These are phyloP conservation scores for Zymoseptoria pseudotritici DNA, from an alignment of 2,329 filamentous ascomycete genomes.

Conservation along the genomic window DNA sequence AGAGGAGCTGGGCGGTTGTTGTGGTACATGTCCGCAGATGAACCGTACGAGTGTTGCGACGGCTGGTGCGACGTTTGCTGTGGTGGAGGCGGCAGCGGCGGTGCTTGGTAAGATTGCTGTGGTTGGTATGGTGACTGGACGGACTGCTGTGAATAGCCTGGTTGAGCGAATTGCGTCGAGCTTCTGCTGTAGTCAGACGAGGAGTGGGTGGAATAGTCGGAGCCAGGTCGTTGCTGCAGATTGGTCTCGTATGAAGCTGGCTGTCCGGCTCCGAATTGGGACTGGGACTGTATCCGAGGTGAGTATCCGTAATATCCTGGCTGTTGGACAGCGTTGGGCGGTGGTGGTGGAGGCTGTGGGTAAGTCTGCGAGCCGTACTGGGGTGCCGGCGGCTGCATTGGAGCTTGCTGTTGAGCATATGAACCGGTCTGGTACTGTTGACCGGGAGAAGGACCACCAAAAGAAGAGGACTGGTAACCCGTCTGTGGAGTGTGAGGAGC, in stretches of 20 bases:
- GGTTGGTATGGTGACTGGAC: slow-evolving; percentile 32
- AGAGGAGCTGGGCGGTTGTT: slow-evolving; percentile 16
- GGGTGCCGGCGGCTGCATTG: slow-evolving; percentile 30
- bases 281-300: slow-evolving; percentile 30
- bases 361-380: slow-evolving; percentile 22
- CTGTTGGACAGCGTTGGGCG: slow-evolving; percentile 24
- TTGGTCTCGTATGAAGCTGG: slow-evolving; percentile 17
- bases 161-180: slow-evolving; percentile 33
- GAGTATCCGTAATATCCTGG: slow-evolving; percentile 36
- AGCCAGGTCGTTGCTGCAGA: slow-evolving; percentile 33
- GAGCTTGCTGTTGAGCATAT: slow-evolving; percentile 23
- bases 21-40: slow-evolving; percentile 16
- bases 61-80: slow-evolving; percentile 8
- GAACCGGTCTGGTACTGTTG: slow-evolving; percentile 23
- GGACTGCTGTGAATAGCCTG: slow-evolving; percentile 26
- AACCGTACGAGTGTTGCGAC: slow-evolving; percentile 14
- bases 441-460: slow-evolving; percentile 26
- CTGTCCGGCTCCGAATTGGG: slow-evolving; percentile 33
- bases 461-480: slow-evolving; percentile 32
- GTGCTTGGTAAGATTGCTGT: slow-evolving; percentile 23
- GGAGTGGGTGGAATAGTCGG: slow-evolving; percentile 32
- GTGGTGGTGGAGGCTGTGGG: slow-evolving; percentile 17
- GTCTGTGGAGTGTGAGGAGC: slow-evolving; percentile 34
- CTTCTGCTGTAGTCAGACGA: slow-evolving; percentile 33
- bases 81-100: slow-evolving; percentile 13